Conservation (phyloP, 306 rosid genomes). For the Pterocarpus santalinus region DNA sequence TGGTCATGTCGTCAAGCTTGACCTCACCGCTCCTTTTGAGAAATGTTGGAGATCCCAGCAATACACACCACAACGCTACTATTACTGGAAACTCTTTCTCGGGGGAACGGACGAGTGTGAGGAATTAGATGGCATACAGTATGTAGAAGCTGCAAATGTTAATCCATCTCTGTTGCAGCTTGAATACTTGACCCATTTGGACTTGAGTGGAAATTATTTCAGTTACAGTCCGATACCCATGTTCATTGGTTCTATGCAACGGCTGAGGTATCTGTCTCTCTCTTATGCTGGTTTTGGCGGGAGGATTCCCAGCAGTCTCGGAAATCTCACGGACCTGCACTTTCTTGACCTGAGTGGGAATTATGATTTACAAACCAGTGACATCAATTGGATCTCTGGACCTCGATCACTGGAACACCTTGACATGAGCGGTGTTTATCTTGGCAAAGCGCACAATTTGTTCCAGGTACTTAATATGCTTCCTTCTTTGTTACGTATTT, state of each 20-base stretch:
- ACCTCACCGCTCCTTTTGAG: neutral
- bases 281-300: neutral
- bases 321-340: conserved; percentile 14
- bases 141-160: neutral
- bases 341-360: neutral
- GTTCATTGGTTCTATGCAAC: conserved; percentile 15
- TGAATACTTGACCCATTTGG: conserved; percentile 38
- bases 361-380: no score
- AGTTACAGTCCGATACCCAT: neutral
- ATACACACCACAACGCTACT: no score
- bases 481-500: no score
- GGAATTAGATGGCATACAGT: no score
- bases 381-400: no score
- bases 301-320: conserved; percentile 15
- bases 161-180: conserved; percentile 6
- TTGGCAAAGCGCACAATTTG: no score
- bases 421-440: no score
- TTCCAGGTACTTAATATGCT: no score
- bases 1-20: no score
- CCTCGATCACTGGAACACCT: no score
- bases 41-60: neutral
- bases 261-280: conserved; percentile 13
- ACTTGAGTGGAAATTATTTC: conserved; percentile 23
- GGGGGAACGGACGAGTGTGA: no score
- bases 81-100: no score